Percentiles rank a stretch among this genome's conserved stretches.
These are phyloP conservation scores for Alternaria dauci DNA, from an alignment of 2,329 filamentous ascomycete genomes.

Conservation along the genomic window DNA sequence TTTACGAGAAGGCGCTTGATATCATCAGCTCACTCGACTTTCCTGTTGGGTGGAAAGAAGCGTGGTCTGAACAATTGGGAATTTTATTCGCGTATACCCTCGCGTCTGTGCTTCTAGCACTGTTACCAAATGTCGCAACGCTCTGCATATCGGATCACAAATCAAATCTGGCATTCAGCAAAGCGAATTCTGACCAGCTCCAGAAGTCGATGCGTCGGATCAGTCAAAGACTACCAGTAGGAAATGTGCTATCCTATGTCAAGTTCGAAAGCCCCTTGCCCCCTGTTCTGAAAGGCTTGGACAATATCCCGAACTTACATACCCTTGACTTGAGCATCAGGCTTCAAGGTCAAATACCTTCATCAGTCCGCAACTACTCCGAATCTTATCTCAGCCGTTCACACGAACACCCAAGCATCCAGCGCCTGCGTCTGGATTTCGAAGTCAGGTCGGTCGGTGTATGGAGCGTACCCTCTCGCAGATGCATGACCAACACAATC, in stretches of 20 bases:
- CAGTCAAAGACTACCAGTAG: neutral
- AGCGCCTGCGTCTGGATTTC: constrained; percentile 24
- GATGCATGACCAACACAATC: constrained; percentile 13
- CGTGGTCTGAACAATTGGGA: neutral
- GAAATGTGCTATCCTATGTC: constrained; percentile 2
- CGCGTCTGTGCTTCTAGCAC: constrained; percentile 5
- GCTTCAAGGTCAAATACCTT: neutral
- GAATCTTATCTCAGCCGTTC: neutral
- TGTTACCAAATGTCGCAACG: constrained; percentile 13
- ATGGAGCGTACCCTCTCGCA: constrained; percentile 8
- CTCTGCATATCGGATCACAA: constrained; percentile 17
- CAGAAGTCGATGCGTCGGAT: neutral
- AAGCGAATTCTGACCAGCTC: neutral
- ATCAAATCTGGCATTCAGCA: neutral
- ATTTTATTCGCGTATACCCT: neutral
- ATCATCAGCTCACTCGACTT: constrained; percentile 8
- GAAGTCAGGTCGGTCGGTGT: constrained; percentile 19
- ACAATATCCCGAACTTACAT: neutral
- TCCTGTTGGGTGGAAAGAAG: constrained; percentile 2
- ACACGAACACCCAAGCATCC: neutral
- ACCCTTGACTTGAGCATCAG: constrained; percentile 12
- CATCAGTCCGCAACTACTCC: neutral
- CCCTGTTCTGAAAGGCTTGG: neutral
- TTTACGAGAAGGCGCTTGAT: neutral
- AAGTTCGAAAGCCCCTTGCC: constrained; percentile 3